Conservation (phyloP, 352 stramenopile species). For the Pythium insidiosum region DNA sequence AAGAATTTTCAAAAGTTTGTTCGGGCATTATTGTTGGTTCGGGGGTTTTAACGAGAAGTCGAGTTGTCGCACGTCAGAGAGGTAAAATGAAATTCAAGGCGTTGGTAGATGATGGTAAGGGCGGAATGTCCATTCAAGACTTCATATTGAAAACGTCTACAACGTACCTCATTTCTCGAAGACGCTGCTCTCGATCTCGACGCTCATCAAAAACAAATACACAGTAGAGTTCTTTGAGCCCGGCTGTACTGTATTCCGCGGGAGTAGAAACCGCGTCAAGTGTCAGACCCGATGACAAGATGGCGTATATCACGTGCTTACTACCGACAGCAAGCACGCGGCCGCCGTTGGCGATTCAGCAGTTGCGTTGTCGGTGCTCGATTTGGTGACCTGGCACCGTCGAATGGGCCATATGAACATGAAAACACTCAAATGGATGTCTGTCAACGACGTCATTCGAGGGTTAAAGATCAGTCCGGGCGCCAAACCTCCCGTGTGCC, state of each 20-base stretch:
- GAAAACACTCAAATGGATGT: neutral
- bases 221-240: neutral
- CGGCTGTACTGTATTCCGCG: neutral
- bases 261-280: neutral
- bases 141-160: constrained; percentile 5
- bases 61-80: no score
- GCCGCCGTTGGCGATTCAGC: neutral
- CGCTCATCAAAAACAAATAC: neutral
- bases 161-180: neutral
- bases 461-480: neutral
- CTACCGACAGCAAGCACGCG: neutral
- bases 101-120: neutral
- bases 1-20: no score
- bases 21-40: no score
- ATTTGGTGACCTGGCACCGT: constrained; percentile 1
- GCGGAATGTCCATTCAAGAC: neutral
- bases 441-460: neutral
- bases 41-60: no score
- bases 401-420: neutral
- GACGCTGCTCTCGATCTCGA: constrained; percentile 1
- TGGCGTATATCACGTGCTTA: constrained; percentile 1
- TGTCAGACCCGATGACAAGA: neutral
- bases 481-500: neutral
- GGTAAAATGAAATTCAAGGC: neutral
- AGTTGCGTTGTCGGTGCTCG: neutral